Base-by-base conservation (phyloP, 345 rosid genomes). In the Rhodamnia argentea region DNA sequence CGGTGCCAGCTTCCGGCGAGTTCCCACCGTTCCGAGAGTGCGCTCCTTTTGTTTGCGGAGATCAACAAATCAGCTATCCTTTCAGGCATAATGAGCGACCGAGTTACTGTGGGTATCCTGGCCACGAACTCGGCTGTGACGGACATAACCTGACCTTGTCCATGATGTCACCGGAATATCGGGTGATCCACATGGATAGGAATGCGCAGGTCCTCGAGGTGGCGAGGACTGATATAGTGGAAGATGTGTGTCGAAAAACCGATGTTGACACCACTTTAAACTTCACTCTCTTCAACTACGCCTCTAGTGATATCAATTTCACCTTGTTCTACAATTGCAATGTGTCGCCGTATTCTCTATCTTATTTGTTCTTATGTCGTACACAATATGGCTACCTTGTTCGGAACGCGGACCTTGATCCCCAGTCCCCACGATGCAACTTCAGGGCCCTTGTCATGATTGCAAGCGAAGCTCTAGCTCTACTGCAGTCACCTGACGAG, bases 61-160 rank as follows among this genome's bases (percentile, higher is more conserved):
- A 0, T 27, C 18, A 14, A 6, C 20, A 8, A 27, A 62, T 62
- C 2, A 62, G 40, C 20, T 62, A 62, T 62, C 74, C 74, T 14
- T 62, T 62, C 22, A 27, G 5, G 20, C 40, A 14, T 3, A 3
- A 0, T 0, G 0, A 0, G 22, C 37, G 7, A 27, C 40, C 2
- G 7, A 27, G 20, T 1, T 7, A 0, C 5, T 14, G 22, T 27
- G 74, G 74, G 5, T 27, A 27, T 62, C 74, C 22, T 27, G 74
- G 5, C 0, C 27, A 6, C 5, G 22, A 27, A 10, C 40, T 62
- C 18, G 20, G 3, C 20, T 62, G 22, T 14, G 40, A 62, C 2
- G 20, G 40, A 3, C 0, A 1, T 27, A 6, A 0, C 22, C 40
- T 4, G 0, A 62, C 0, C 0, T 2, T 27, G 5, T 62, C 40